phyloP scores from a whole-genome alignment of 2,329 filamentous ascomycete species.

The Rutstroemia sp. region DNA sequence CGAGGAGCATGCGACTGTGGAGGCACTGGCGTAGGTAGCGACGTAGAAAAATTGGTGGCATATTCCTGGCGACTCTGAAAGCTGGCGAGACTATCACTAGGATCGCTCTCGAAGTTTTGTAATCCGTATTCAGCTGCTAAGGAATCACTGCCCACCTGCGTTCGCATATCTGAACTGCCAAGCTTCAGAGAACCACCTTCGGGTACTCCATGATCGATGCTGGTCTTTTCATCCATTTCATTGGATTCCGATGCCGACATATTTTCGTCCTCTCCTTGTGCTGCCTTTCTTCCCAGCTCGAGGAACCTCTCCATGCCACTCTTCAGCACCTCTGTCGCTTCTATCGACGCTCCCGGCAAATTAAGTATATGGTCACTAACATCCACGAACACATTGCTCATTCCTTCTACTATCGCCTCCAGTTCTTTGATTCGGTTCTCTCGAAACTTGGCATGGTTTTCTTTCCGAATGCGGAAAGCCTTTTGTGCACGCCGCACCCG shows the following conservation, averaged over 20 bases:
- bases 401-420: slow-evolving; percentile 15
- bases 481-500: slow-evolving; percentile 8
- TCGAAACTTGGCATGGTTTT: slow-evolving; percentile 7
- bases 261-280: background rate
- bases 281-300: background rate
- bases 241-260: background rate
- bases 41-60: too few species aligned
- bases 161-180: too few species aligned
- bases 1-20: too few species aligned
- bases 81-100: too few species aligned
- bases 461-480: slow-evolving; percentile 13
- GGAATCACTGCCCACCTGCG: too few species aligned
- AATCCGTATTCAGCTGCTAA: too few species aligned
- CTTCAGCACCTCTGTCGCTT: slow-evolving; percentile 4
- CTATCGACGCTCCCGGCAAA: background rate
- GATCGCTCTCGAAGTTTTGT: too few species aligned
- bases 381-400: slow-evolving; percentile 12
- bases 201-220: background rate
- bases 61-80: too few species aligned
- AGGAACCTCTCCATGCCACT: slow-evolving; percentile 11
- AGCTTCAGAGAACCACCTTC: too few species aligned
- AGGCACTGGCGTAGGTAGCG: too few species aligned
- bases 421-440: slow-evolving; percentile 11
- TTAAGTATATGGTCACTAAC: slow-evolving; percentile 12
- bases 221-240: background rate